Evolutionary conservation across 2,329 filamentous ascomycete species (phyloP), one percentile per base, ranked within the genome.

Genomic region (Hymenoscyphus occultus): DNA sequence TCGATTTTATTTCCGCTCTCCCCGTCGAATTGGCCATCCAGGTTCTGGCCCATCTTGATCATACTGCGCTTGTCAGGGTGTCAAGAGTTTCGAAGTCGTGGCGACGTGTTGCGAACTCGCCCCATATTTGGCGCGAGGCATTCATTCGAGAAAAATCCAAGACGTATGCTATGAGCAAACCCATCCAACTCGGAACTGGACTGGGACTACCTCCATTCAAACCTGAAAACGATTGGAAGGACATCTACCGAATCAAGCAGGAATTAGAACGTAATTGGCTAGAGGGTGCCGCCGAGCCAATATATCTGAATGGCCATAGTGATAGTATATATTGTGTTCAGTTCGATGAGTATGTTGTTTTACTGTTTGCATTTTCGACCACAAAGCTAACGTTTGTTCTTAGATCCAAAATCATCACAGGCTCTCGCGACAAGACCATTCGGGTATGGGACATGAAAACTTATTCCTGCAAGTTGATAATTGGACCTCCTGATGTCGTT

Each of bases 301-400:
- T 96, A 64, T 98, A 97, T 77, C 84, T 99, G 28, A 92, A 95
- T 72, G 95, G 95, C 1, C 95, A 99, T 76, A 88, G 89, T 32
- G 95, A 99, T 77, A 97, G 93, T 70, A 96, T 99, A 64, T 99
- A 99, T 79, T 99, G 95, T 77, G 86, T 96, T 64, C 95, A 99
- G 75, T 99, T 98, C 76, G 95, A 99, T 76, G 94, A 98, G 89
- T 93, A 84, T 72, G 89, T 81, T 45, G 5, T 60, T 58, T 31
- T 39, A 32, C 60, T 9, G 10, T 22, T 12, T 32, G n/a, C 9
- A 40, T 13, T 56, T 31, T 28, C 51, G 28, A 12, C 56, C 19
- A 19, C n/a, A 32, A 32, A 19, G 31, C 39, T 51, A 32, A 45
- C 45, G 31, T 68, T 79, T 83, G 19, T 14, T 22, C 61, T 31